Conservation (phyloP, 2,329 filamentous ascomycete species). For the Neurospora crassa region DNA sequence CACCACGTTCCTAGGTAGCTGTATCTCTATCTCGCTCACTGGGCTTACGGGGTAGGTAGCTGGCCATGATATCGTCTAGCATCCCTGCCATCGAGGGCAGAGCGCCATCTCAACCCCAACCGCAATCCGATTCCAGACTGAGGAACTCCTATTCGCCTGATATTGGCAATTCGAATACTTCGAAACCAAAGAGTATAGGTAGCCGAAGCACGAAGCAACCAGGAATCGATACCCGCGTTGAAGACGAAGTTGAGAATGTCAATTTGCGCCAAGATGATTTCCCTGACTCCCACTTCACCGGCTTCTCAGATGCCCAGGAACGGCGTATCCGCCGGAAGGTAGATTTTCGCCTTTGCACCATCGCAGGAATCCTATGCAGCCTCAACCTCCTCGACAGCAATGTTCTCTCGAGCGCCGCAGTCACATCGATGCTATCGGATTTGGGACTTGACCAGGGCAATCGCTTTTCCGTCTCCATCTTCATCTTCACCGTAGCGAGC, state of each 20-base stretch:
- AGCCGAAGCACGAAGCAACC: not conserved
- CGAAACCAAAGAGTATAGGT: not conserved
- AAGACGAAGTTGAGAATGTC: not conserved
- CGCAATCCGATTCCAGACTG: not conserved
- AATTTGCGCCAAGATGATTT: not conserved
- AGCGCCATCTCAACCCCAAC: not conserved
- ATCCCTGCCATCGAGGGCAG: not conserved
- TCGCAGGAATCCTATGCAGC: constrained; percentile 60
- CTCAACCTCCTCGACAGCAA: constrained; percentile 61
- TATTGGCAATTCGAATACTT: not conserved
- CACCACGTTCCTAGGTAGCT: not conserved
- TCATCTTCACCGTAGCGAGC: constrained; percentile 62
- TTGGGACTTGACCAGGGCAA: constrained; percentile 52
- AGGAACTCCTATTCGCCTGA: not conserved
- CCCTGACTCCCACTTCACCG: not conserved
- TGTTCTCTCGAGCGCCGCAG: constrained; percentile 59
- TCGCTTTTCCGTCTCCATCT: constrained; percentile 60
- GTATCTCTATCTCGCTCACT: not conserved
- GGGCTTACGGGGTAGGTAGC: not conserved
- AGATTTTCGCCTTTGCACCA: constrained; percentile 59
- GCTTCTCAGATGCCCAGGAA: constrained; percentile 15
- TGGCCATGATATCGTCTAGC: not conserved
- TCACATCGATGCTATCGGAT: constrained; percentile 58
- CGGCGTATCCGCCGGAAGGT: constrained; percentile 49
- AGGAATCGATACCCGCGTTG: not conserved